These are phyloP conservation scores for Cutaneotrichosporon dermatis DNA, from an alignment of 1,284 basidiomycete genomes.

Conservation along the genomic window DNA sequence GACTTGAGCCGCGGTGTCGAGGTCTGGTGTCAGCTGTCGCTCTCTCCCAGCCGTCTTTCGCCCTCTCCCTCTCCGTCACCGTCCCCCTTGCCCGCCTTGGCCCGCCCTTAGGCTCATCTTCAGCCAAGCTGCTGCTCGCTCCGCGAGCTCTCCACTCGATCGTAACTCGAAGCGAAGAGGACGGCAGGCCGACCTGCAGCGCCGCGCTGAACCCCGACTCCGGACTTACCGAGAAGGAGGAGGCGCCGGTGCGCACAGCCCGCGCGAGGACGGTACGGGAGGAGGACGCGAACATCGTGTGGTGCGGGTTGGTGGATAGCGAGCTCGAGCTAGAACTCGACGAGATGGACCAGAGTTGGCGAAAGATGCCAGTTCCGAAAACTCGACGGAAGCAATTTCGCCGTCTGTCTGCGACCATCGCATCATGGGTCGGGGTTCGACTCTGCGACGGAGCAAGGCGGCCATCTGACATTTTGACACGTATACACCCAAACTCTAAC, in stretches of 20 bases:
- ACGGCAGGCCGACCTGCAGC: no score
- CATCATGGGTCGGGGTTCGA: no score
- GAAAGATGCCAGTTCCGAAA: neutral
- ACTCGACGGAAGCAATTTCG: neutral
- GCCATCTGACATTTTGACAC: no score
- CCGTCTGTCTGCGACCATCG: no score
- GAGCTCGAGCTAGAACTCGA: no score
- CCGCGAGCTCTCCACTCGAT: neutral
- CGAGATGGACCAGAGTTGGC: neutral
- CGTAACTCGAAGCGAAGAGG: no score
- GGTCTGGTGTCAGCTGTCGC: slow-evolving; percentile 19
- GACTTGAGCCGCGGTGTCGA: slow-evolving; percentile 9
- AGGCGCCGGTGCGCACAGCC: slow-evolving; percentile 5
- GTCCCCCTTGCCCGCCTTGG: neutral
- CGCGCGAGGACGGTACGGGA: slow-evolving; percentile 23
- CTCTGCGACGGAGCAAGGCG: no score
- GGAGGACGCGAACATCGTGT: slow-evolving; percentile 34
- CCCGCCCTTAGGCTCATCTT: neutral
- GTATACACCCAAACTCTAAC: no score
- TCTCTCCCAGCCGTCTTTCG: neutral
- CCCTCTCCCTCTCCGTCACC: neutral
- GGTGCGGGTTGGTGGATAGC: neutral
- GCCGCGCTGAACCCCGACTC: no score
- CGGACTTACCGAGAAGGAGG: slow-evolving; percentile 17
- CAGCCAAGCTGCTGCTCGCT: neutral